Percentiles rank a stretch among this genome's conserved stretches.
phyloP scores from a whole-genome alignment of 2,329 filamentous ascomycete genomes.

The Talaromyces albobiverticillius region DNA sequence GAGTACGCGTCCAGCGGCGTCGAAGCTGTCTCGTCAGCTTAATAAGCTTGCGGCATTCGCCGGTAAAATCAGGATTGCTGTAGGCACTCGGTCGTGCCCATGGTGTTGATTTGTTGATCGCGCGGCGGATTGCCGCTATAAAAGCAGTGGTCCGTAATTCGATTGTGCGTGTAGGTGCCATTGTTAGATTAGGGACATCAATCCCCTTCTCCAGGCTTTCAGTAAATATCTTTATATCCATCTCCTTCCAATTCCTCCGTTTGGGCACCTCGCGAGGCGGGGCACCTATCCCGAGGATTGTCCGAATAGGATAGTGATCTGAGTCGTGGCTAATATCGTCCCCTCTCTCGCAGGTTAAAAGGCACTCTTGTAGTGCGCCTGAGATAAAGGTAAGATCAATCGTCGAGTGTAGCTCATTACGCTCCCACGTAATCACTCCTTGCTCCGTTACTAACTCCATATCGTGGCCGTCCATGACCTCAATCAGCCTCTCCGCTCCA shows the following conservation, averaged over 20 bases:
- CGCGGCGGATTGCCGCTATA: neutral
- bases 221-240: neutral
- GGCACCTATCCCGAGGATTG: constrained; percentile 20
- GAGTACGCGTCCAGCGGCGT: neutral
- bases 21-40: neutral
- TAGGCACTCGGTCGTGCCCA: no score
- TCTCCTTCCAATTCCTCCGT: neutral
- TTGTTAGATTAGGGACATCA: neutral
- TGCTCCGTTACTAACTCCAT: neutral
- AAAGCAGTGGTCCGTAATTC: neutral
- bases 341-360: constrained; percentile 13
- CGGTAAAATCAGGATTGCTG: neutral
- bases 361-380: neutral
- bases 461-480: neutral
- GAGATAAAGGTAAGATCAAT: neutral
- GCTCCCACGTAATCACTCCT: neutral
- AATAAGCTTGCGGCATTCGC: neutral
- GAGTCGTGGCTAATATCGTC: constrained; percentile 23
- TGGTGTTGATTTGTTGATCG: neutral
- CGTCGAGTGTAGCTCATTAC: neutral
- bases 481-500: neutral
- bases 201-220: neutral
- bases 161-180: neutral
- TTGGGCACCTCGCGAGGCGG: neutral
- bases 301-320: constrained; percentile 23